phyloP scores from a whole-genome alignment of 139 green algal genomes.

The Penium margaritaceum region DNA sequence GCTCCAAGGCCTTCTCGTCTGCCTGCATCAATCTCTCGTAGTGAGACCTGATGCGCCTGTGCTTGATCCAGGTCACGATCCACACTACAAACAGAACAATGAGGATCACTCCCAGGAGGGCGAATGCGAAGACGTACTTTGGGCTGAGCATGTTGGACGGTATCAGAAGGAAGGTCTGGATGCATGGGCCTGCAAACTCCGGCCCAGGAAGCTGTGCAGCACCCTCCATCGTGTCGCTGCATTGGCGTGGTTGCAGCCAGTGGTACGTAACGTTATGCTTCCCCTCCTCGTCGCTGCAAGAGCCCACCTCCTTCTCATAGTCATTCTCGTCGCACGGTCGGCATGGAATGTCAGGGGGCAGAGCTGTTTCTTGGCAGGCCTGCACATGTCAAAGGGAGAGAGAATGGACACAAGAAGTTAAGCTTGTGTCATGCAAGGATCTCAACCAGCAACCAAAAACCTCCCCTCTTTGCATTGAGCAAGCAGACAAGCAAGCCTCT shows the following conservation, averaged over 20 bases:
- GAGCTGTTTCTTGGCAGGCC: no score
- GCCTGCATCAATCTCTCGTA: slow-evolving; percentile 23
- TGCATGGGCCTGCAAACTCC: slow-evolving; percentile 14
- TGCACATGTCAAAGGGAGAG: no score
- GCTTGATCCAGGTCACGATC: slow-evolving; percentile 14
- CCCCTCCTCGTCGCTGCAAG: slow-evolving; percentile 20
- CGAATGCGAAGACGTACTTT: background rate
- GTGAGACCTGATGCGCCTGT: background rate
- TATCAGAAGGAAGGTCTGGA: slow-evolving; percentile 17
- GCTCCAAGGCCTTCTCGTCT: no score
- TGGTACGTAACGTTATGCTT: slow-evolving; percentile 17
- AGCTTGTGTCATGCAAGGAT: no score
- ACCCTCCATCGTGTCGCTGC: slow-evolving; percentile 1
- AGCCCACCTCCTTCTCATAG: slow-evolving; percentile 5
- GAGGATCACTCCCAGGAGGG: background rate
- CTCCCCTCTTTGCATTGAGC: no score
- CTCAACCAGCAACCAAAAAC: no score
- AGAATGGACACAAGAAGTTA: no score
- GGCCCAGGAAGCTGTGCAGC: slow-evolving; percentile 7
- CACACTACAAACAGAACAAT: slow-evolving; percentile 18
- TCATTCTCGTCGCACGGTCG: slow-evolving; percentile 6
- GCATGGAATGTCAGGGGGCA: slow-evolving; percentile 15
- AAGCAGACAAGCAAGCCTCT: no score
- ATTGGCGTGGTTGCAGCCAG: slow-evolving; percentile 9
- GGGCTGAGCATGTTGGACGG: background rate